Evolutionary conservation across 2,329 filamentous ascomycete genomes (phyloP).

Genomic region (Elsinoe arachidis): DNA sequence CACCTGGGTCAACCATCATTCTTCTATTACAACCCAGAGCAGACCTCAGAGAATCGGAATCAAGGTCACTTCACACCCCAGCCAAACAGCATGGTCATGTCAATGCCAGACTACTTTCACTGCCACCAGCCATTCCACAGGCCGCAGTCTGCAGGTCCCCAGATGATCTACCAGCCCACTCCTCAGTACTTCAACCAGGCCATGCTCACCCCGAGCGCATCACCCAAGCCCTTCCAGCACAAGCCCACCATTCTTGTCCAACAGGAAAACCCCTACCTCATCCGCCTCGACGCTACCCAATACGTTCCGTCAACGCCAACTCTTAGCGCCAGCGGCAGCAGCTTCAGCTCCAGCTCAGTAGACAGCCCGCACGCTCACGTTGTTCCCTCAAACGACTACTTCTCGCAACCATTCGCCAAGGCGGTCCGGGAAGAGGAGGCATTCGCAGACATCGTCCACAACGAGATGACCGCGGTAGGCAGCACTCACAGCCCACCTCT

Average conservation of each 20-base stretch:
- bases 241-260: conserved; percentile 65
- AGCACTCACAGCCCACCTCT: conserved; percentile 72
- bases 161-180: conserved; percentile 34
- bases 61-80: conserved; percentile 67
- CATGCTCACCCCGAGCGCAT: conserved; percentile 66
- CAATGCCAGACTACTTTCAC: conserved; percentile 28
- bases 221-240: conserved; percentile 63
- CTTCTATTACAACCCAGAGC: conserved; percentile 79
- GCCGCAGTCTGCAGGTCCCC: conserved; percentile 25
- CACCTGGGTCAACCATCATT: conserved; percentile 62
- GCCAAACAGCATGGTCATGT: conserved; percentile 36
- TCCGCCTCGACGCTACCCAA: conserved; percentile 66
- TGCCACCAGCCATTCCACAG: conserved; percentile 19
- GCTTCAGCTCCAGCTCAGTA: conserved; percentile 60
- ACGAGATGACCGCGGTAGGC: conserved; percentile 58
- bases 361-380: conserved; percentile 55
- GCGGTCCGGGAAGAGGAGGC: conserved; percentile 62
- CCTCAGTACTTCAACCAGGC: conserved; percentile 50
- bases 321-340: conserved; percentile 67
- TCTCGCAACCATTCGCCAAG: conserved; percentile 44
- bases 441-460: conserved; percentile 62
- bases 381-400: conserved; percentile 7
- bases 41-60: conserved; percentile 61
- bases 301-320: conserved; percentile 81
- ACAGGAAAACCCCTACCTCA: conserved; percentile 45